Conservation (phyloP, 2,329 filamentous ascomycete species). For the Fusarium sp. region DNA sequence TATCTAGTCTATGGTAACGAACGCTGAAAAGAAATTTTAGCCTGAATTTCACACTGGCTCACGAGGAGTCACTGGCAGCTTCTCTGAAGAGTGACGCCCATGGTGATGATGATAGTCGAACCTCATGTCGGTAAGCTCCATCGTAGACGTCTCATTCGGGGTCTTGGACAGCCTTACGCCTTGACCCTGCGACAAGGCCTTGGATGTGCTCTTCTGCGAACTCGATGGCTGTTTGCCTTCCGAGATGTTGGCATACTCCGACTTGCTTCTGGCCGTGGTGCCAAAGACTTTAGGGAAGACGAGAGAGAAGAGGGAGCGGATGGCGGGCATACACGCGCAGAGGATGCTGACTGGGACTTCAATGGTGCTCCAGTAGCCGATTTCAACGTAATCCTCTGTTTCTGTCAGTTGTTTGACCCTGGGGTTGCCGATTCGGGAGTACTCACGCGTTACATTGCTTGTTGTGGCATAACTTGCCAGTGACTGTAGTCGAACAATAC, state of each 20-base stretch:
- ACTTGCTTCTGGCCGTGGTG: constrained; percentile 16
- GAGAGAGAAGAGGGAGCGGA: constrained; percentile 29
- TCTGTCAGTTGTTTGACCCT: not conserved
- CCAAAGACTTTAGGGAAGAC: constrained; percentile 34
- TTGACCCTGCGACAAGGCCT: not conserved
- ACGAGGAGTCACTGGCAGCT: not conserved
- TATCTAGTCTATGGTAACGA: not conserved
- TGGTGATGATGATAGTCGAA: not conserved
- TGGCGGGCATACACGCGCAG: constrained; percentile 46
- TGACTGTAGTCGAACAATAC: constrained; percentile 13
- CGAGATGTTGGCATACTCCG: constrained; percentile 31
- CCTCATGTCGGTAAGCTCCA: constrained; percentile 11
- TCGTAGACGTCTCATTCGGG: not conserved
- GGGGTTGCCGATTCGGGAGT: accelerated
- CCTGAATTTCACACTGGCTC: constrained; percentile 11
- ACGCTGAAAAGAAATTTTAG: not conserved
- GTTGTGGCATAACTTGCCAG: constrained; percentile 24
- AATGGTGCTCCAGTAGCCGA: constrained; percentile 45
- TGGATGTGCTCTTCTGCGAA: not conserved
- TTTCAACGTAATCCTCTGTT: constrained; percentile 41
- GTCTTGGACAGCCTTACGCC: not conserved
- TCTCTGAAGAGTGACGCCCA: constrained; percentile 1
- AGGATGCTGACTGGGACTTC: constrained; percentile 47
- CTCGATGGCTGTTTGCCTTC: not conserved
- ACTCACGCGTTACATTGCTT: constrained; percentile 19